These are phyloP conservation scores for Xylariaceae sp. DNA, from an alignment of 2,329 filamentous ascomycete species.

Conservation along the genomic window DNA sequence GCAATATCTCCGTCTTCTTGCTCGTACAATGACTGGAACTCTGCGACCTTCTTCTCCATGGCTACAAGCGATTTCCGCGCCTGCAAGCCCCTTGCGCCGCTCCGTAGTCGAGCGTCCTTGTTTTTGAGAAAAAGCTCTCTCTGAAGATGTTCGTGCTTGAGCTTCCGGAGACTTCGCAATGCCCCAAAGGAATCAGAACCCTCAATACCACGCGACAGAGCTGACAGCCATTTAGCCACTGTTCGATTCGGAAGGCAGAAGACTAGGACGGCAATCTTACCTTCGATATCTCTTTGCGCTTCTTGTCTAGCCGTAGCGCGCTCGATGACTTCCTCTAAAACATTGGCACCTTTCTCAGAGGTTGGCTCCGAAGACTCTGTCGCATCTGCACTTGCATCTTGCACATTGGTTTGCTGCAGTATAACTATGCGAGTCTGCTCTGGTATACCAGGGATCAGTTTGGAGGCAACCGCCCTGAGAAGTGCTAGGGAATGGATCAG, in stretches of 20 bases:
- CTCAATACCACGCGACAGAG: constrained; percentile 58
- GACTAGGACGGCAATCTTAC: constrained; percentile 38
- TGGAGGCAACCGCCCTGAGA: constrained; percentile 70
- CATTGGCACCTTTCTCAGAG: constrained; percentile 32
- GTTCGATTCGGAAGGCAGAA: not conserved
- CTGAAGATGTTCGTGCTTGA: constrained; percentile 60
- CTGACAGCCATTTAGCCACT: constrained; percentile 29
- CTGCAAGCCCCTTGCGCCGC: constrained; percentile 68
- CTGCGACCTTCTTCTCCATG: constrained; percentile 62
- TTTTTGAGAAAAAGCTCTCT: constrained; percentile 64
- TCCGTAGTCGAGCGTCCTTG: constrained; percentile 69
- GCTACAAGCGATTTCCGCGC: constrained; percentile 71
- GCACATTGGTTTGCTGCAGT: constrained; percentile 61
- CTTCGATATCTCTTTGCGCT: constrained; percentile 56
- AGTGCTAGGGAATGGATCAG: constrained; percentile 46
- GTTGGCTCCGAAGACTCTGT: too few relatives aligned
- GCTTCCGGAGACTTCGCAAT: constrained; percentile 55
- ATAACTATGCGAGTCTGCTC: constrained; percentile 62
- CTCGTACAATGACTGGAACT: constrained; percentile 51
- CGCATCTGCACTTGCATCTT: constrained; percentile 26
- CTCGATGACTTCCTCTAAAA: constrained; percentile 66
- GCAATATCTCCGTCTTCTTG: constrained; percentile 56
- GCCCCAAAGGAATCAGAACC: constrained; percentile 53
- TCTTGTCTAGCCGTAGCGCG: constrained; percentile 53
- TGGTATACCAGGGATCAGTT: constrained; percentile 72